Evolutionary conservation across 352 stramenopile genomes (phyloP).

Genomic region (Globisporangium cederbergense): DNA sequence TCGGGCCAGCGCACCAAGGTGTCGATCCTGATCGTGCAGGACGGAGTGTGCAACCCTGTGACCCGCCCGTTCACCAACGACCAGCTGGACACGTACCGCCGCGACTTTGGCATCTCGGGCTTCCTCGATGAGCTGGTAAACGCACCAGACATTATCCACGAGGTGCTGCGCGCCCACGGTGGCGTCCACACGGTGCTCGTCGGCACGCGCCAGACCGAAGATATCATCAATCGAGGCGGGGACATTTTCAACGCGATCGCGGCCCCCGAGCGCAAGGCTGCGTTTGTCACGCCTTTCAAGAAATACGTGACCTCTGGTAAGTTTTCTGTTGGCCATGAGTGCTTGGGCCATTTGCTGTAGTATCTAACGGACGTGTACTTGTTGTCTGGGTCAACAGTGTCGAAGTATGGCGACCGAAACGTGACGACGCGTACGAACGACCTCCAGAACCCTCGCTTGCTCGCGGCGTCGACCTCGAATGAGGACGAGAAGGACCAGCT

Average conservation of each 20-base stretch:
- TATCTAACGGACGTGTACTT: not conserved
- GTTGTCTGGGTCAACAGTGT: constrained; percentile 32
- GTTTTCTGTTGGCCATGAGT: not conserved
- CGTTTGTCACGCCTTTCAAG: constrained; percentile 81
- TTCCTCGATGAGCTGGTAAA: constrained; percentile 85
- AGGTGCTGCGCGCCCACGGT: constrained; percentile 63
- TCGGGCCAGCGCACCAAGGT: constrained; percentile 49
- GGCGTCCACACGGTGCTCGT: constrained; percentile 80
- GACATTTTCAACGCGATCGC: constrained; percentile 65
- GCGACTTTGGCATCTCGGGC: constrained; percentile 63
- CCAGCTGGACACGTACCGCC: constrained; percentile 47
- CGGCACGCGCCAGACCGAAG: constrained; percentile 65
- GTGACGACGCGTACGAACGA: constrained; percentile 86
- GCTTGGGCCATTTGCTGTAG: not conserved
- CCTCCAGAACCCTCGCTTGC: constrained; percentile 56
- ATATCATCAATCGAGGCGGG: constrained; percentile 66
- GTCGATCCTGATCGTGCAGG: constrained; percentile 69
- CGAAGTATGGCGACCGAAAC: constrained; percentile 81
- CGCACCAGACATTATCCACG: constrained; percentile 77
- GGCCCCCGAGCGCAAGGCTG: constrained; percentile 52
- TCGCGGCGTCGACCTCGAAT: constrained; percentile 75
- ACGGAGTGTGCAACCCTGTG: constrained; percentile 42
- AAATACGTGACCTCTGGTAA: constrained; percentile 82
- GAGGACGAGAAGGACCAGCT: constrained; percentile 70
- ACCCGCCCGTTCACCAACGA: constrained; percentile 55